phyloP scores from a whole-genome alignment of 2,329 filamentous ascomycete species.

The Cryphonectria radicalis region DNA sequence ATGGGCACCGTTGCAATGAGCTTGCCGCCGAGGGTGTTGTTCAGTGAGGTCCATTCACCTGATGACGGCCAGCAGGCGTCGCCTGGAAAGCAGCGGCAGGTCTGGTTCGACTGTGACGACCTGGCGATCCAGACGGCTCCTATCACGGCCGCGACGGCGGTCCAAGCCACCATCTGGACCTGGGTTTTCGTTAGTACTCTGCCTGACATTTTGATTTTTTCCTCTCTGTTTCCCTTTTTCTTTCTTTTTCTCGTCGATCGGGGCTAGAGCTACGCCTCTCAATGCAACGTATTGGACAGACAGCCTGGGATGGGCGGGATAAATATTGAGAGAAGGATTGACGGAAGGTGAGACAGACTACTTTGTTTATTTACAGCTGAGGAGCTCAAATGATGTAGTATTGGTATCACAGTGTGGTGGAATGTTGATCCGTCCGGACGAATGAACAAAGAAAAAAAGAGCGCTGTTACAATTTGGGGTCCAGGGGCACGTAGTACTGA shows the following conservation, averaged over 20 bases:
- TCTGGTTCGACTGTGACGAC: not conserved
- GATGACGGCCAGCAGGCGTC: conserved; percentile 57
- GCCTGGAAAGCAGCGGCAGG: conserved; percentile 54
- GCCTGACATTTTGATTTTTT: not conserved
- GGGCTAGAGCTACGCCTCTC: not conserved
- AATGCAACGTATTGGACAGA: not conserved
- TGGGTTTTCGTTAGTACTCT: not conserved
- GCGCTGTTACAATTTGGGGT: not conserved
- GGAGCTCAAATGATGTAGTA: not conserved
- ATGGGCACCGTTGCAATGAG: conserved; percentile 54
- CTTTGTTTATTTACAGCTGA: not conserved
- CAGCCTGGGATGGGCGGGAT: not conserved
- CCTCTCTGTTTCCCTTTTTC: not conserved
- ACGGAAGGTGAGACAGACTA: not conserved
- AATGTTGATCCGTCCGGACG: not conserved
- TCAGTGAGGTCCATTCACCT: conserved; percentile 52
- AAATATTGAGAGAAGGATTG: not conserved
- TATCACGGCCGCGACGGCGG: not conserved
- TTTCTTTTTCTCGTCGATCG: not conserved
- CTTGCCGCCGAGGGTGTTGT: conserved; percentile 53
- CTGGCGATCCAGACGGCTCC: conserved; percentile 7
- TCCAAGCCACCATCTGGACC: conserved; percentile 4
- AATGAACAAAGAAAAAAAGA: not conserved
- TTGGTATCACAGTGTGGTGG: not conserved
- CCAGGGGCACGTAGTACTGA: not conserved